A percentile compares a stretch with the other conserved stretches of the same genome.
Evolutionary conservation across 2,329 filamentous ascomycete genomes (phyloP).

Genomic region (Fusarium sterilihyphosum): DNA sequence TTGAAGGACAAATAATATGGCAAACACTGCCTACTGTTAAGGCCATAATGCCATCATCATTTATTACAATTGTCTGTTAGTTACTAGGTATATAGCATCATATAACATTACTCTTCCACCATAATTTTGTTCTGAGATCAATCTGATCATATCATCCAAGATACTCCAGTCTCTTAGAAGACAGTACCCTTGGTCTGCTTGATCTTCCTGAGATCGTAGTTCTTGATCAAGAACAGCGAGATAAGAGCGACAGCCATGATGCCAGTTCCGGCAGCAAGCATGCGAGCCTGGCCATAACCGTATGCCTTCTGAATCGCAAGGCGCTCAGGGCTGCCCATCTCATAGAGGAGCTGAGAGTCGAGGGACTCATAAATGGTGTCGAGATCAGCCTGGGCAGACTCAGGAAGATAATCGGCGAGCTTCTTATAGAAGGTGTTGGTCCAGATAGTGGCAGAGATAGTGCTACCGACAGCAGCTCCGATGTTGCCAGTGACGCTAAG

Average conservation of each 20-base stretch:
- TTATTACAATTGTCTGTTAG: constrained; percentile 6
- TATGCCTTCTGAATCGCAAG: constrained; percentile 69
- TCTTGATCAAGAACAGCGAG: constrained; percentile 57
- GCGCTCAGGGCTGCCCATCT: constrained; percentile 54
- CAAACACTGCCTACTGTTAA: not conserved
- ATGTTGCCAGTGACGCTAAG: constrained; percentile 43
- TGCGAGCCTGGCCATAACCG: constrained; percentile 59
- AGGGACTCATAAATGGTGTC: constrained; percentile 64
- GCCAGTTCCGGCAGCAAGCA: constrained; percentile 53
- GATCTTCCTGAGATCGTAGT: constrained; percentile 60
- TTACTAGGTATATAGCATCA: not conserved
- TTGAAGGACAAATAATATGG: not conserved
- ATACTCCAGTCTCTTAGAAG: constrained; percentile 49
- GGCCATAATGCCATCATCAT: not conserved
- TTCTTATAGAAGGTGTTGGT: constrained; percentile 50
- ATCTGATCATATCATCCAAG: not conserved
- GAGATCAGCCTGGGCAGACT: constrained; percentile 47
- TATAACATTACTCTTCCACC: constrained; percentile 7
- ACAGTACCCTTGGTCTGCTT: constrained; percentile 62
- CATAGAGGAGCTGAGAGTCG: constrained; percentile 60
- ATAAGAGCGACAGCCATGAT: constrained; percentile 48
- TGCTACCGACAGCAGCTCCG: constrained; percentile 43
- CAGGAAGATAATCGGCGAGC: constrained; percentile 62
- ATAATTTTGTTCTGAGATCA: not conserved
- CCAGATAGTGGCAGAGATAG: constrained; percentile 48